Conservation (phyloP, 1,284 basidiomycete species). For the Albatrellus sp. region DNA sequence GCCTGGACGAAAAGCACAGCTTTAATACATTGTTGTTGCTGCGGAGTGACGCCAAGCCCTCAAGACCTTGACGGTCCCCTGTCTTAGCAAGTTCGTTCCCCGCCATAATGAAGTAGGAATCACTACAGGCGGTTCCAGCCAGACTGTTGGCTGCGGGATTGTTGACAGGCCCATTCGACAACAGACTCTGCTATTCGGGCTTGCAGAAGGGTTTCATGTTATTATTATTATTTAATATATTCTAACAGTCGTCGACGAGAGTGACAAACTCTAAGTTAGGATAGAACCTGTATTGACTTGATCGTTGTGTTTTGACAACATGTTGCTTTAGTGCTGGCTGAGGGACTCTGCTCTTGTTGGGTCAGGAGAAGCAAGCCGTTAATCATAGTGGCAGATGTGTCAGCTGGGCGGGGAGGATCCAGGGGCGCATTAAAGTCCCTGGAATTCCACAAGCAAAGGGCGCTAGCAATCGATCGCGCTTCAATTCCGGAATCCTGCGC, state of each 20-base stretch:
- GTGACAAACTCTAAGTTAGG: background rate
- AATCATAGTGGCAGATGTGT: conserved; percentile 56
- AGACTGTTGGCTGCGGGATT: conserved; percentile 31
- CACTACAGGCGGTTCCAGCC: conserved; percentile 57
- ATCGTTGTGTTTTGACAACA: background rate
- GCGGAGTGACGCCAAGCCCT: background rate
- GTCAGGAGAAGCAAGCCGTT: conserved; percentile 48
- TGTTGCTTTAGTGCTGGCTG: conserved; percentile 28
- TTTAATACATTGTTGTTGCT: no score
- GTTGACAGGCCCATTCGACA: conserved; percentile 59
- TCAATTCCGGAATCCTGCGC: no score
- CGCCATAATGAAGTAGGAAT: conserved; percentile 1
- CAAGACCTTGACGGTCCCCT: background rate
- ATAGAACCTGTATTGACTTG: background rate
- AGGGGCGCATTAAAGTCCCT: conserved; percentile 64
- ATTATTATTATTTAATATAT: conserved; percentile 40
- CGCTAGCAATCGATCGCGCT: background rate
- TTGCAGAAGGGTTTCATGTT: conserved; percentile 43
- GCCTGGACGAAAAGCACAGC: no score
- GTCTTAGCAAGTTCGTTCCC: background rate
- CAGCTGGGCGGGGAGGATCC: conserved; percentile 40
- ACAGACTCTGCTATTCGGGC: conserved; percentile 45
- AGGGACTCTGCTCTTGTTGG: conserved; percentile 28
- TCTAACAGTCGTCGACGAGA: background rate
- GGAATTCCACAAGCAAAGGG: background rate